Percentiles rank a stretch among this genome's conserved stretches.
These are phyloP conservation scores for Boletus huronensis DNA, from an alignment of 768 basidiomycete species.

Conservation along the genomic window DNA sequence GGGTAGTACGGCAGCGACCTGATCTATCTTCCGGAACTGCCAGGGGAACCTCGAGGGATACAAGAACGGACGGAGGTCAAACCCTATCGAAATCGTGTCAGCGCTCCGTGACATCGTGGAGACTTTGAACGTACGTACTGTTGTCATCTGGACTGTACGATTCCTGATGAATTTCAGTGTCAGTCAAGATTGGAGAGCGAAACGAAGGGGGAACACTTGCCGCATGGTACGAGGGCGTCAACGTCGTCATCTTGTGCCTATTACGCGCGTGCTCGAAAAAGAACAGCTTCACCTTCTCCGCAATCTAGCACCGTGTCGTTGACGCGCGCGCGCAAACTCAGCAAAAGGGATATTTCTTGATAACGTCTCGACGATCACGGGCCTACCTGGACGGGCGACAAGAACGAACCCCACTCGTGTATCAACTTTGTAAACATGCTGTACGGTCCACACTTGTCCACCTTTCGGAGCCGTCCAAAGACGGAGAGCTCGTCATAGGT, in stretches of 20 bases:
- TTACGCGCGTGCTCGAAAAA: constrained; percentile 97
- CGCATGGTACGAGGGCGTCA: constrained; percentile 92
- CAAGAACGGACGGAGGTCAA: constrained; percentile 93
- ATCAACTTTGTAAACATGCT: constrained; percentile 95
- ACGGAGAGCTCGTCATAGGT: constrained; percentile 95
- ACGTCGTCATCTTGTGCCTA: constrained; percentile 97
- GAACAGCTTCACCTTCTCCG: constrained; percentile 95
- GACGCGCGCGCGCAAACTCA: constrained; percentile 24
- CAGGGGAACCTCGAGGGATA: constrained; percentile 94
- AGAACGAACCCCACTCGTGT: constrained; percentile 84
- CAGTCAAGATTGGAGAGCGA: background rate
- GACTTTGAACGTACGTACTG: constrained; percentile 47
- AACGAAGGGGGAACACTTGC: constrained; percentile 42
- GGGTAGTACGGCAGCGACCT: constrained; percentile 71
- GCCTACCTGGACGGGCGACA: constrained; percentile 79
- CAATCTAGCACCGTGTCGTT: constrained; percentile 50
- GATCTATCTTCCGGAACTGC: constrained; percentile 96
- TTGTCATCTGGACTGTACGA: constrained; percentile 97
- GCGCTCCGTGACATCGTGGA: background rate
- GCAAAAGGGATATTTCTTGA: no score
- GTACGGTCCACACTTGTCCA: constrained; percentile 97
- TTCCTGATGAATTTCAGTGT: constrained; percentile 52
- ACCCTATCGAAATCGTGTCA: constrained; percentile 50
- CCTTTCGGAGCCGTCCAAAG: constrained; percentile 89
- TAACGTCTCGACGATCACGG: background rate